Evolutionary conservation across 805 yeast species (phyloP), one percentile per base, ranked within the genome.

Genomic region (Trichomonascus vanleenenianus): DNA sequence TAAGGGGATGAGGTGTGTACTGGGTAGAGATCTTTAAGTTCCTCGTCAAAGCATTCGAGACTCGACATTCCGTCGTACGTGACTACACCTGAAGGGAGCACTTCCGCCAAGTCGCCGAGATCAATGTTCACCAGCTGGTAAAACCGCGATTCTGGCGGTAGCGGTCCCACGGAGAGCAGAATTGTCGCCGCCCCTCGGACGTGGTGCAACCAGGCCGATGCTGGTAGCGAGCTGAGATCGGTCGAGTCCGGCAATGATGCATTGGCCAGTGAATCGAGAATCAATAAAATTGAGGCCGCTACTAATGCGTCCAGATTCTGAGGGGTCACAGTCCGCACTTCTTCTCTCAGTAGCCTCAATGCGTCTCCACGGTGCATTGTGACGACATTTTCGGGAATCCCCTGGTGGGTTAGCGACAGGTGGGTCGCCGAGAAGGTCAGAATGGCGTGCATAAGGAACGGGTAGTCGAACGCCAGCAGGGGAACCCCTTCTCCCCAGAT

Each of bases 151-250:
- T 73, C 71, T 39, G 78, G 81, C 39, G 81, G 81, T 42, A 88
- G 68, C 3, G 96, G 96, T 88, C 96, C 87, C n/a, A 89, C 96
- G 0, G 96, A 95, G 1, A 96, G 85, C 42, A 91, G 70, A 44
- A 91, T 91, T 0, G 97, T 89, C 4, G 96, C 96, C 0, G 97
- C 96, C 30, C 97, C 97, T 56, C 93, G 85, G 10, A 91, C 96
- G 58, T 91, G 97, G 70, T 86, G 93, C 46, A 91, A 81, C 97
- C 97, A 91, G 0, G 97, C 95, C 2, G 93, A 81, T 2, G 97
- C 89, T 1, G 96, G 95, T 47, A 88, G 64, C 2, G 88, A 81
- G 45, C 60, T 61, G 2, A 79, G 71, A 3, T 76, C 67, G 55
- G 59, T 59, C 16, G 57, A 53, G 8, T 58, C 51, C 39, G 78